Conservation (phyloP, 2,329 filamentous ascomycete species). For the Pseudopithomyces chartarum region DNA sequence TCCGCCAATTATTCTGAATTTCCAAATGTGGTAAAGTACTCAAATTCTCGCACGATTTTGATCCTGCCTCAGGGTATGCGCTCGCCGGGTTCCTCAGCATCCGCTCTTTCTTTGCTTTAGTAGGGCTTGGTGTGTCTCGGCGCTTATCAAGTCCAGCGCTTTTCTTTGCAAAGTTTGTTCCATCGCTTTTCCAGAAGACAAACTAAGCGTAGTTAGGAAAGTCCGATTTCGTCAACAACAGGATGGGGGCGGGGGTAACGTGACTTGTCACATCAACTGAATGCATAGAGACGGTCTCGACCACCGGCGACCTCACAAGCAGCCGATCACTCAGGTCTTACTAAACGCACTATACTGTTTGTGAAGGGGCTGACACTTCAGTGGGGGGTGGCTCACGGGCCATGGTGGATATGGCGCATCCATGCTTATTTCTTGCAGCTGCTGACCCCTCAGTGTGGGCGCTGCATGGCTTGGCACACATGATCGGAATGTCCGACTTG, state of each 20-base stretch:
- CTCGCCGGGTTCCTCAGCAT: too few relatives aligned
- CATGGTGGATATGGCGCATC: background rate
- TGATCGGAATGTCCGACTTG: background rate
- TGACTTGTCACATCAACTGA: background rate
- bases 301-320: background rate
- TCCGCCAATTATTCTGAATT: too few relatives aligned
- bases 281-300: background rate
- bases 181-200: background rate
- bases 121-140: background rate
- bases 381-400: background rate
- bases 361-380: background rate
- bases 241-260: background rate
- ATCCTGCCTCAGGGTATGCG: too few relatives aligned
- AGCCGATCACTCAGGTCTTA: background rate
- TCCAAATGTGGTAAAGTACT: too few relatives aligned
- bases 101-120: background rate
- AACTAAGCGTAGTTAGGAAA: background rate
- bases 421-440: conserved; percentile 5
- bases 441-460: background rate
- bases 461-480: background rate
- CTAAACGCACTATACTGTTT: background rate
- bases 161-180: background rate
- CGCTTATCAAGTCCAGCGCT: background rate
- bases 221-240: background rate
- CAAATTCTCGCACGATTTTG: background rate